Percentiles rank a stretch among this genome's conserved stretches.
Evolutionary conservation across 257 asterid genomes (phyloP).

Genomic region (Ligustrum vulgare): DNA sequence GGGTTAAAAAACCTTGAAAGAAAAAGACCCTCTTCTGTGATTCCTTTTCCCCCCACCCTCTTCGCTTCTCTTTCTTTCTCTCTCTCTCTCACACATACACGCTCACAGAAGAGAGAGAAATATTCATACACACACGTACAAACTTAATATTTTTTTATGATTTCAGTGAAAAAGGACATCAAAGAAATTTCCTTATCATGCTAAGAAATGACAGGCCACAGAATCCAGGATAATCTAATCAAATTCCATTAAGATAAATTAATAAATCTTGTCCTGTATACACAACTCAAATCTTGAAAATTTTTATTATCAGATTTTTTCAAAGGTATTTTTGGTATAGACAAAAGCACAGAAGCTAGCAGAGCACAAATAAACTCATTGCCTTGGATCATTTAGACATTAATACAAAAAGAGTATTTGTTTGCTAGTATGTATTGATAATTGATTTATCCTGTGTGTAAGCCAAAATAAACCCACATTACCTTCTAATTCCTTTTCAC

Average conservation of each 20-base stretch:
- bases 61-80: conserved; percentile 41
- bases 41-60: conserved; percentile 79
- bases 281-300: not conserved
- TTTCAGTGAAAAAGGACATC: conserved; percentile 22
- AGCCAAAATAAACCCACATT: conserved; percentile 62
- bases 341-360: conserved; percentile 17
- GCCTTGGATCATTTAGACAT: conserved; percentile 40
- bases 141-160: conserved; percentile 7
- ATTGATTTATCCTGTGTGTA: conserved; percentile 41
- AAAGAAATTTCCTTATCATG: conserved; percentile 23
- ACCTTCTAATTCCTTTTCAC: conserved; percentile 82
- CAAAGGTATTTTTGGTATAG: not conserved
- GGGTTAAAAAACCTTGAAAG: conserved; percentile 69
- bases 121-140: conserved; percentile 15
- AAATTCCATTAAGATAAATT: not conserved
- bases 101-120: not conserved
- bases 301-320: not conserved
- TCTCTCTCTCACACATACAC: conserved; percentile 22
- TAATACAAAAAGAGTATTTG: conserved; percentile 49
- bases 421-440: conserved; percentile 46
- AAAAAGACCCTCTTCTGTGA: conserved; percentile 48
- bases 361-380: conserved; percentile 46
- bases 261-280: not conserved
- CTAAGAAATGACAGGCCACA: conserved; percentile 28
- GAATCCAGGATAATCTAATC: not conserved